Base-by-base conservation (phyloP, 495 filamentous ascomycete species). In the Penicillium parvum region DNA sequence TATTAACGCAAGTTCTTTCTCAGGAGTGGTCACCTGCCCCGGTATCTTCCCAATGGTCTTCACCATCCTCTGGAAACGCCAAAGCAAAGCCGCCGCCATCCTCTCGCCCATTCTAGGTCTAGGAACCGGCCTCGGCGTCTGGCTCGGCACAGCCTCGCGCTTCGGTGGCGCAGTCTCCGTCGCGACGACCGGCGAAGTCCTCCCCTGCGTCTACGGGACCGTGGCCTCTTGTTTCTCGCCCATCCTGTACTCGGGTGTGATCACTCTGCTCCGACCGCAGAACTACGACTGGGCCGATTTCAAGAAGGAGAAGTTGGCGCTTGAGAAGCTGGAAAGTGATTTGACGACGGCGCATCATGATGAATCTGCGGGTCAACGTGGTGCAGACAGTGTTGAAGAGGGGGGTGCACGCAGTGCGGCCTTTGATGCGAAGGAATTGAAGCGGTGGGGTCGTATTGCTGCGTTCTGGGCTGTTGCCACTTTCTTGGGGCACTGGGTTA, bases 1-100 rank as follows among this genome's bases (percentile, higher is more conserved):
- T n/a, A n/a, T n/a, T n/a, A 11, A 30, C 26, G 36, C 44, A 21
- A 36, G 21, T 25, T 33, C 11, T 23, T 7, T 5, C 15, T 26
- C 28, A 60, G 65, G 65, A 12, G 59, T 69, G 10, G 57, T 75
- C 0, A 65, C 66, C 8, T 72, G 65, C 27, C 63, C 69, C 2
- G 71, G 63, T 1, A 66, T 77, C 42, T 68, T 78, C 40, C 74
- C 75, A 5, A 68, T 73, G 53, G 61, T 66, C 1, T 73, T 74
- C 43, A 72, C 73, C 8, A 58, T 78, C 38, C 61, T 75, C 28
- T 77, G 75, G 75, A 53, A 52, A 2, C 56, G 61, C 6, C 74
- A 76, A 52, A 71, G 58, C 39, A 65, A 52, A 34, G 48, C 60
- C 0, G 72, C 68, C 3, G 67, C 71, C 3, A 68, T 73, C 14